Conservation (phyloP, 2,329 filamentous ascomycete species). For the Botryotinia convoluta region DNA sequence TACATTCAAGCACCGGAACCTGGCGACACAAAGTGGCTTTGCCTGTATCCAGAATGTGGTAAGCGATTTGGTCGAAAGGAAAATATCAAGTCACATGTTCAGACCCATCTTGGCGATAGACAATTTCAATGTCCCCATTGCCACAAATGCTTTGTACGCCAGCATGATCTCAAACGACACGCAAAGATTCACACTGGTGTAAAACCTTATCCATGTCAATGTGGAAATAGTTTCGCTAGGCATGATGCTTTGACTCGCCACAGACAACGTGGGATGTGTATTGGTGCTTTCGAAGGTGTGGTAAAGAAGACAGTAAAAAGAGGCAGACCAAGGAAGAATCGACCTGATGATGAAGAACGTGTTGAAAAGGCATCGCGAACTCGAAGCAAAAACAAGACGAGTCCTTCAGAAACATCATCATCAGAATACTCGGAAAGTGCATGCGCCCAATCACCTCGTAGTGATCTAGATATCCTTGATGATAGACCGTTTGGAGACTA, state of each 20-base stretch:
- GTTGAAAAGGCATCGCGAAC: constrained; percentile 57
- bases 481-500: constrained; percentile 39
- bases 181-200: constrained; percentile 96
- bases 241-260: constrained; percentile 95
- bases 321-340: constrained; percentile 60
- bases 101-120: constrained; percentile 94
- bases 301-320: constrained; percentile 66
- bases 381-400: constrained; percentile 50
- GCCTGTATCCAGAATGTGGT: constrained; percentile 72
- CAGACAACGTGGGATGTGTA: constrained; percentile 92
- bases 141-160: constrained; percentile 92
- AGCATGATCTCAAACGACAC: constrained; percentile 95
- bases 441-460: constrained; percentile 52
- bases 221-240: constrained; percentile 89
- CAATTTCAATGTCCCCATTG: constrained; percentile 94
- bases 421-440: constrained; percentile 57
- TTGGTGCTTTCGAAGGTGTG: constrained; percentile 85
- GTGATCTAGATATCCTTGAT: constrained; percentile 45
- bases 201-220: constrained; percentile 93
- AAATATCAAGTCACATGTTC: constrained; percentile 97
- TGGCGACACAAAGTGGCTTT: constrained; percentile 75
- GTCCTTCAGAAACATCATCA: constrained; percentile 47
- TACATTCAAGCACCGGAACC: constrained; percentile 72
- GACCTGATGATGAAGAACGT: constrained; percentile 51
- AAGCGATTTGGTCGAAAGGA: constrained; percentile 96